Base-by-base conservation (phyloP, 1,139 yeast species). In the Candida neerlandica region DNA sequence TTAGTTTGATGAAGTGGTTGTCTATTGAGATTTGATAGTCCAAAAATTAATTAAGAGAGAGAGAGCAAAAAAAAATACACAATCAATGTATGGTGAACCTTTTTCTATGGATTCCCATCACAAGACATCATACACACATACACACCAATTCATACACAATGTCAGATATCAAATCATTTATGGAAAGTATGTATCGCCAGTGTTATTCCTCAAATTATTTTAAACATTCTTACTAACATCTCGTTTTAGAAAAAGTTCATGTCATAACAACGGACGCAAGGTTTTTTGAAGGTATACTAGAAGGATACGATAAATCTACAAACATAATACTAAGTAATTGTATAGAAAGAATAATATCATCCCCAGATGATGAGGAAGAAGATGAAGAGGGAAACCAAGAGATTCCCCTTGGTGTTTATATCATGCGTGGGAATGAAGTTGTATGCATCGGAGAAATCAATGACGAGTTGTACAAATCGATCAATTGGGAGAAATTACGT, bases 211-310 rank as follows among this genome's bases (percentile, higher is more conserved):
- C 10, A 14, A 6, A 40, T 40, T 23, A 37, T 27, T 34, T 4
- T 16, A 16, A 10, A 6, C 27, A 35, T 12, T 48, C 52, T 51
- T 64, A 69, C 75, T 71, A 69, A 70, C 76, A 18, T 19, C 32
- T 32, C 19, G 7, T 23, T 21, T 45, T 55, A 78, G 84, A 80
- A 55, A 73, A 74, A 56, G 92, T 91, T 11, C 78, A 87, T 49
- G 80, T 91, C 11, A 76, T 92, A 48, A 86, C 96, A n/a, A 81
- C 95, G 2, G 96, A 89, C 62, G 97, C 96, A 16, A 73, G 91
- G 49, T 71, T 82, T 52, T 81, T 85, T 50, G 77, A 81, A 63
- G 98, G 97, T 1, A 75, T 69, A 26, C 77, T 92, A 38, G 85
- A 85, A 62, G 96, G 97, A 18, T 91, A 78, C 61, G 98, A 92